These are phyloP conservation scores for Lactarius tabidus DNA, from an alignment of 768 basidiomycete species.

Conservation along the genomic window DNA sequence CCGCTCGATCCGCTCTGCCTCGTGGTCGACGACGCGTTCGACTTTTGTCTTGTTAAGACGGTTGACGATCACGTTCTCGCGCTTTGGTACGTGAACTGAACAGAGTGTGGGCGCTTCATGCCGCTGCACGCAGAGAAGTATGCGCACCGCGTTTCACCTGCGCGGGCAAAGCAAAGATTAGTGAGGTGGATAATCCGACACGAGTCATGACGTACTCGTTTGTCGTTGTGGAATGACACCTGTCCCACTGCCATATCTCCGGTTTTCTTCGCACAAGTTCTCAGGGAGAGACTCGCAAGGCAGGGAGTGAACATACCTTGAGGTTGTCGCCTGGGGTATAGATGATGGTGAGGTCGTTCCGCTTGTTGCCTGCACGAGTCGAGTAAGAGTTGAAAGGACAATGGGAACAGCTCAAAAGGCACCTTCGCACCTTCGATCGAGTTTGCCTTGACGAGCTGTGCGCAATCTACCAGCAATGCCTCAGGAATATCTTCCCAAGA, in stretches of 20 bases:
- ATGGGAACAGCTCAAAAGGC: background rate
- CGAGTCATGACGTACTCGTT: constrained; percentile 48
- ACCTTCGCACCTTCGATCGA: constrained; percentile 97
- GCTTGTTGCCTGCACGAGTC: constrained; percentile 76
- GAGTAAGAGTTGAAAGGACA: background rate
- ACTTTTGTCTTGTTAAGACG: constrained; percentile 91
- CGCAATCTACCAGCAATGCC: constrained; percentile 74
- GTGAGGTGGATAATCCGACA: background rate
- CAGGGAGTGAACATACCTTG: constrained; percentile 50
- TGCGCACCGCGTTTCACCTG: constrained; percentile 75
- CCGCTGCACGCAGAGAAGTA: background rate
- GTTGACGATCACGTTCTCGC: constrained; percentile 89
- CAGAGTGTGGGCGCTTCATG: background rate
- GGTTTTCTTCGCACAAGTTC: constrained; percentile 62
- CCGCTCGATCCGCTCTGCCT: constrained; percentile 79
- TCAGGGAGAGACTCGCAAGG: background rate
- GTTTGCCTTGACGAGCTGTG: constrained; percentile 96
- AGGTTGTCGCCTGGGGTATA: constrained; percentile 92
- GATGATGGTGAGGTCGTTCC: constrained; percentile 88
- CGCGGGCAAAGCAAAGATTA: background rate
- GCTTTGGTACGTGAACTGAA: constrained; percentile 68
- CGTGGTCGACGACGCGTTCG: constrained; percentile 83
- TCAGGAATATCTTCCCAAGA: constrained; percentile 88
- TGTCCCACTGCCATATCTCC: constrained; percentile 97
- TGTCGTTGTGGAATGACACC: constrained; percentile 92